These are phyloP conservation scores for Linderina pennispora DNA, from an alignment of 192 early-diverging fungal species.

Conservation along the genomic window DNA sequence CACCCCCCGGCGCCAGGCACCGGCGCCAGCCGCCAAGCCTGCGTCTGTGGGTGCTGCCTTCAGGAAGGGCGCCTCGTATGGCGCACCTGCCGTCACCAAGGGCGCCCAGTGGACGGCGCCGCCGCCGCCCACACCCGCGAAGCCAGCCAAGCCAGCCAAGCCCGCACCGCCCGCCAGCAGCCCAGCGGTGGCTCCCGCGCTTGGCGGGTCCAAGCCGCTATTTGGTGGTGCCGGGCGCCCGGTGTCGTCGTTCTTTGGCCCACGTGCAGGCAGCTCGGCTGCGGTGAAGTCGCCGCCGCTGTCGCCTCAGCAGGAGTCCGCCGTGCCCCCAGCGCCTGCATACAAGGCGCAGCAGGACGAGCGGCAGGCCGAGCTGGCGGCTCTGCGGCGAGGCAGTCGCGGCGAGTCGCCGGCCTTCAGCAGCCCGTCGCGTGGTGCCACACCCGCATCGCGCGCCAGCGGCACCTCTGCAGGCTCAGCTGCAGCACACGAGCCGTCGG, in stretches of 20 bases:
- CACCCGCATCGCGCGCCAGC: constrained; percentile 18
- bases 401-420: constrained; percentile 17
- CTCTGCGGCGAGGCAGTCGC: constrained; percentile 39
- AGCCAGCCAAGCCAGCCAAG: constrained; percentile 4
- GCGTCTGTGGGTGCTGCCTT: constrained; percentile 18
- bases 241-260: constrained; percentile 26
- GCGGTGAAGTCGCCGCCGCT: constrained; percentile 4
- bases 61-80: constrained; percentile 29
- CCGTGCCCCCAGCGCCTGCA: constrained; percentile 8
- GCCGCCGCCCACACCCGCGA: not conserved
- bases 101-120: constrained; percentile 9
- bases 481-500: constrained; percentile 42
- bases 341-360: constrained; percentile 38
- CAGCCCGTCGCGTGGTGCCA: constrained; percentile 9
- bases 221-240: constrained; percentile 18
- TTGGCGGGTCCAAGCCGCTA: constrained; percentile 21
- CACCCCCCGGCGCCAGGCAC: constrained; percentile 17
- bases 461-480: constrained; percentile 5
- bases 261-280: no score
- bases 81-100: constrained; percentile 24
- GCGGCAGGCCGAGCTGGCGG: constrained; percentile 44
- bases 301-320: constrained; percentile 5
- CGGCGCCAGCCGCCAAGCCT: constrained; percentile 27
- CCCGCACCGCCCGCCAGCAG: not conserved
- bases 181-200: not conserved